Evolutionary conservation across 495 filamentous ascomycete genomes (phyloP).

Genomic region (Aspergillus coremiiformis): DNA sequence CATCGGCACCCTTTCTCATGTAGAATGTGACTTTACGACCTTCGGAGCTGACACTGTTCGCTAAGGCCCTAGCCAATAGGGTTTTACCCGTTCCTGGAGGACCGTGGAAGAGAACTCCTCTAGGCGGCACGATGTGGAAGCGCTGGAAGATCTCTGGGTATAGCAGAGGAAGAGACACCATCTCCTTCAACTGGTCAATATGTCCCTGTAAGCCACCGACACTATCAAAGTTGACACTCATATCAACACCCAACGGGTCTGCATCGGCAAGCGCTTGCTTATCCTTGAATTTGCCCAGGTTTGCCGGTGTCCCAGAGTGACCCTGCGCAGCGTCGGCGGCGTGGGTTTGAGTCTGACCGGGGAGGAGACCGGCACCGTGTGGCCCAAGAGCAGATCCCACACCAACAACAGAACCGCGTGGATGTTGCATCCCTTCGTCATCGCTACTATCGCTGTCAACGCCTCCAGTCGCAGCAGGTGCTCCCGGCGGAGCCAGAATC

Average conservation of each 20-base stretch:
- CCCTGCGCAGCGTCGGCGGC: slow-evolving; percentile 56
- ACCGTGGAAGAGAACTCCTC: slow-evolving; percentile 93
- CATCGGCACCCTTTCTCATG: slow-evolving; percentile 97
- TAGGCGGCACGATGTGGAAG: slow-evolving; percentile 86
- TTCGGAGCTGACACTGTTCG: slow-evolving; percentile 69
- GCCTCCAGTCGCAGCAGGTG: slow-evolving; percentile 60
- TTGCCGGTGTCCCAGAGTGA: slow-evolving; percentile 62
- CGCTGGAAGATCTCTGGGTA: slow-evolving; percentile 92
- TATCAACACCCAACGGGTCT: slow-evolving; percentile 86
- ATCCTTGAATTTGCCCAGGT: slow-evolving; percentile 85
- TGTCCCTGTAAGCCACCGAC: slow-evolving; percentile 88
- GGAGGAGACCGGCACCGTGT: slow-evolving; percentile 44
- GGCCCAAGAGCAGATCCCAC: slow-evolving; percentile 57
- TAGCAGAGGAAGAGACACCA: slow-evolving; percentile 87
- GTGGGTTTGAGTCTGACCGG: slow-evolving; percentile 48
- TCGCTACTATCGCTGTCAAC: slow-evolving; percentile 95
- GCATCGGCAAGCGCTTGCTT: slow-evolving; percentile 76
- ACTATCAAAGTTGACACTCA: slow-evolving; percentile 83
- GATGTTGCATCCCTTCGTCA: slow-evolving; percentile 61
- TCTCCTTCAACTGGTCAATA: slow-evolving; percentile 94
- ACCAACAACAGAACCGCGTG: slow-evolving; percentile 40
- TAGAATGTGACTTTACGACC: slow-evolving; percentile 95
- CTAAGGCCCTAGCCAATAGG: slow-evolving; percentile 81
- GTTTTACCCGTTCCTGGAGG: slow-evolving; percentile 98
- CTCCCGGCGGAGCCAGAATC: slow-evolving; percentile 71